Percentiles rank a stretch among this genome's conserved stretches.
Conservation (phyloP, 1,139 yeast genomes). For the Blastobotrys ciferrii region DNA sequence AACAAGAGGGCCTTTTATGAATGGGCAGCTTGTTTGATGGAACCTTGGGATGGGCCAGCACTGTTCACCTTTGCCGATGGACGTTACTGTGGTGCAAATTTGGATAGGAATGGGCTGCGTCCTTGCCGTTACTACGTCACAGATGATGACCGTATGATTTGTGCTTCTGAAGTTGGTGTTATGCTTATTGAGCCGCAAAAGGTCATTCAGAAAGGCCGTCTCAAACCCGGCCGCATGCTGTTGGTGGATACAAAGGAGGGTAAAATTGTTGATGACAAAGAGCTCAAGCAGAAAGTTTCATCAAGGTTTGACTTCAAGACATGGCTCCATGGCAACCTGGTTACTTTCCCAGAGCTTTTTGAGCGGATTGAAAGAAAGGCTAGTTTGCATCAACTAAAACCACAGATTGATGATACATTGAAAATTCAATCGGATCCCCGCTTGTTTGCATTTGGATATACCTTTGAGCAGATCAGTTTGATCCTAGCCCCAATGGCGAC, state of each 20-base stretch:
- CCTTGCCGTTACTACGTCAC: constrained; percentile 98
- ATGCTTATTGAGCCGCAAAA: constrained; percentile 82
- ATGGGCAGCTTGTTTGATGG: constrained; percentile 99
- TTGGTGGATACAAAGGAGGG: constrained; percentile 93
- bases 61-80: constrained; percentile 96
- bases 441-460: constrained; percentile 83
- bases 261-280: constrained; percentile 87
- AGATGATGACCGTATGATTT: constrained; percentile 90
- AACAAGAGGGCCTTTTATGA: constrained; percentile 92
- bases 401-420: constrained; percentile 9
- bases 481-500: constrained; percentile 91
- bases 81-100: constrained; percentile 95
- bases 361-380: constrained; percentile 56
- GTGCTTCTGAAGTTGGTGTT: constrained; percentile 98
- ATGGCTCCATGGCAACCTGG: constrained; percentile 85
- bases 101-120: constrained; percentile 95
- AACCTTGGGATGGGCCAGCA: constrained; percentile 99
- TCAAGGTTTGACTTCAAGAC: constrained; percentile 86
- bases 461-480: constrained; percentile 83
- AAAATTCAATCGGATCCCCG: constrained; percentile 77
- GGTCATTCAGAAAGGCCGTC: constrained; percentile 85
- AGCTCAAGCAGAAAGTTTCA: constrained; percentile 79
- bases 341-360: constrained; percentile 73
- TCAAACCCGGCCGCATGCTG: constrained; percentile 95
- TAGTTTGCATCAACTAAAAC: constrained; percentile 23